Evolutionary conservation across 352 stramenopile genomes (phyloP).

Genomic region (Saprolegnia diclina): DNA sequence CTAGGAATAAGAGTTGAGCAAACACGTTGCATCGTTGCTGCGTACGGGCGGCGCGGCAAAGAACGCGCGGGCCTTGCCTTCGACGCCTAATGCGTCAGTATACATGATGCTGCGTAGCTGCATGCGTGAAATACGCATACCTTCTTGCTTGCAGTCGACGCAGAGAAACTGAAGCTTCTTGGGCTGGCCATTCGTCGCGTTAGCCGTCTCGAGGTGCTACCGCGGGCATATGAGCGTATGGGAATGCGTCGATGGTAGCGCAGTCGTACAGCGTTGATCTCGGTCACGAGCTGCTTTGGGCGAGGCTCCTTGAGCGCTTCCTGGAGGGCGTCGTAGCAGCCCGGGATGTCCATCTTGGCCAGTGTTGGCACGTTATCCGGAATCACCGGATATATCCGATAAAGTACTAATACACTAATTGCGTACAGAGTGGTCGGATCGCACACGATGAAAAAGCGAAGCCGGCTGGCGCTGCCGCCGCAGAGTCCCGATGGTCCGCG

Average conservation of each 20-base stretch:
- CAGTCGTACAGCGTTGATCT: constrained; percentile 62
- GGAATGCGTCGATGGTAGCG: not conserved
- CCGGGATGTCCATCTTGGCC: constrained; percentile 55
- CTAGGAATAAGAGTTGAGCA: not conserved
- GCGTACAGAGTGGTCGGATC: not conserved
- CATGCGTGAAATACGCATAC: constrained; percentile 33
- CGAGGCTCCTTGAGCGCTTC: constrained; percentile 61
- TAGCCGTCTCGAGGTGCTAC: constrained; percentile 48
- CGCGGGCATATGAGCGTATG: not conserved
- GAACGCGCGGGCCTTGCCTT: constrained; percentile 70
- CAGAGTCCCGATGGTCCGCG: no score
- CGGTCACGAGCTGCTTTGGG: constrained; percentile 54
- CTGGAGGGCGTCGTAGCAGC: constrained; percentile 78
- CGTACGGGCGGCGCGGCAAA: constrained; percentile 69
- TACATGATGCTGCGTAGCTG: not conserved
- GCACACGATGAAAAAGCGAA: constrained; percentile 17
- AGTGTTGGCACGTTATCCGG: not conserved
- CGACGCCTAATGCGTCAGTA: constrained; percentile 40
- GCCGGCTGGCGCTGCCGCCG: constrained; percentile 11
- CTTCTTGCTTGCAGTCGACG: constrained; percentile 66
- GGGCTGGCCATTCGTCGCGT: constrained; percentile 23
- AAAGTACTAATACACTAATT: not conserved
- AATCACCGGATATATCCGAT: not conserved
- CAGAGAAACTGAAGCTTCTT: constrained; percentile 65
- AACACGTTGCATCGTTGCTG: not conserved